phyloP scores from a whole-genome alignment of 2,329 filamentous ascomycete genomes.

The Aspergillus unguis region DNA sequence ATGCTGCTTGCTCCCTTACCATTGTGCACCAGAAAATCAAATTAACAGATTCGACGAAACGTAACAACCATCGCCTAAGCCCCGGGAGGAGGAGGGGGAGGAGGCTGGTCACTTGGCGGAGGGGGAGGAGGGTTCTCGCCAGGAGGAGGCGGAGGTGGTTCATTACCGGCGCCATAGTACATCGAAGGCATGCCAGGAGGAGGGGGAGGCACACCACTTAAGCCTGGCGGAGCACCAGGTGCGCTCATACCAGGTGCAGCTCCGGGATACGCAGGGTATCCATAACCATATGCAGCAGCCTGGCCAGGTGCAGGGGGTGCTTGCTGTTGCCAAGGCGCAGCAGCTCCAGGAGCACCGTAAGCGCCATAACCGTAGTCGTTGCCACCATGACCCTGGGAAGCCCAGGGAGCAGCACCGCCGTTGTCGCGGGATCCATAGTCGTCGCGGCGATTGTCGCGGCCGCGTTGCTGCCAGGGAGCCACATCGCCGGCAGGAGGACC shows the following conservation, averaged over 20 bases:
- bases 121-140: constrained; percentile 43
- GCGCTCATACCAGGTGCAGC: constrained; percentile 48
- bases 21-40: not conserved
- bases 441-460: constrained; percentile 55
- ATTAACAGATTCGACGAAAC: not conserved
- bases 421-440: constrained; percentile 44
- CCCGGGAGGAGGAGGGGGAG: constrained; percentile 62
- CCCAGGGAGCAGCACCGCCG: constrained; percentile 36
- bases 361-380: constrained; percentile 44
- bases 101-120: constrained; percentile 56
- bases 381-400: constrained; percentile 38
- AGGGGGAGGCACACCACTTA: constrained; percentile 38
- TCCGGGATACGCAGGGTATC: constrained; percentile 47
- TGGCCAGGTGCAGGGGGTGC: constrained; percentile 42
- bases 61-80: constrained; percentile 19
- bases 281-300: constrained; percentile 55
- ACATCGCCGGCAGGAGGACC: constrained; percentile 72
- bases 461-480: constrained; percentile 69
- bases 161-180: constrained; percentile 37
- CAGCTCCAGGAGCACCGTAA: constrained; percentile 45
- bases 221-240: constrained; percentile 51
- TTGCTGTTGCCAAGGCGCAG: constrained; percentile 63
- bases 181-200: constrained; percentile 45
- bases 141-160: constrained; percentile 42
- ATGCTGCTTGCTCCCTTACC: not conserved